Evolutionary conservation across 2,329 filamentous ascomycete species (phyloP).

Genomic region (Diaporthe ampelina): DNA sequence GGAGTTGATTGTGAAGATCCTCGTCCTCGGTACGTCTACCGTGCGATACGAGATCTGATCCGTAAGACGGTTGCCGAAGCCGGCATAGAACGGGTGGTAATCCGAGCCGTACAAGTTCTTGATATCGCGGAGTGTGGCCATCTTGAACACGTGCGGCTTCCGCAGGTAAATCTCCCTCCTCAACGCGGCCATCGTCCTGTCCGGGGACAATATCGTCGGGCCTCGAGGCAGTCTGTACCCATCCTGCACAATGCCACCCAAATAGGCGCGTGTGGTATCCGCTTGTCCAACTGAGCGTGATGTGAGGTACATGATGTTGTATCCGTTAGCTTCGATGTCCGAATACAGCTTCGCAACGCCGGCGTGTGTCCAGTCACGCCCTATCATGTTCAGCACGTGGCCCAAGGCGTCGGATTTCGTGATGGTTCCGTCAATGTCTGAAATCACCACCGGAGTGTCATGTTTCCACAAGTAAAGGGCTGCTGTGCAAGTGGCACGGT

Average conservation of each 20-base stretch:
- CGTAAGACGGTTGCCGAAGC: conserved; percentile 95
- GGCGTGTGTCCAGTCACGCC: conserved; percentile 96
- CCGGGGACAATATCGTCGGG: conserved; percentile 94
- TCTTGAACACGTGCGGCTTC: conserved; percentile 99
- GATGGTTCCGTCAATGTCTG: conserved; percentile 98
- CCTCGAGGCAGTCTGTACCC: conserved; percentile 88
- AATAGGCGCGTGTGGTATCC: conserved; percentile 89
- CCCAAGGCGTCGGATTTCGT: conserved; percentile 97
- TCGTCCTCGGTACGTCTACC: conserved; percentile 92
- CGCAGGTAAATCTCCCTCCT: conserved; percentile 93
- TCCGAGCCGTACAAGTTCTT: conserved; percentile 85
- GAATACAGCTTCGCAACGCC: conserved; percentile 98
- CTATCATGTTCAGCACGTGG: conserved; percentile 96
- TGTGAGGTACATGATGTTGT: conserved; percentile 99
- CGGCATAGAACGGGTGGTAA: conserved; percentile 91
- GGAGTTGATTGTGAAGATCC: conserved; percentile 99
- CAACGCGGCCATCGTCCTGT: conserved; percentile 93
- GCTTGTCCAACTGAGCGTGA: conserved; percentile 94
- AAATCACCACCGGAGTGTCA: conserved; percentile 94
- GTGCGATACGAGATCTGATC: conserved; percentile 96
- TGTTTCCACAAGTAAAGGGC: conserved; percentile 95
- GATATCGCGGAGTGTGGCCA: conserved; percentile 97
- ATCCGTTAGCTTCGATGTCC: conserved; percentile 94
- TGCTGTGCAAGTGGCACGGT: conserved; percentile 90
- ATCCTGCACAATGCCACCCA: conserved; percentile 91